Base-by-base conservation (phyloP, 2,329 filamentous ascomycete species). In the Zalaria obscura region DNA sequence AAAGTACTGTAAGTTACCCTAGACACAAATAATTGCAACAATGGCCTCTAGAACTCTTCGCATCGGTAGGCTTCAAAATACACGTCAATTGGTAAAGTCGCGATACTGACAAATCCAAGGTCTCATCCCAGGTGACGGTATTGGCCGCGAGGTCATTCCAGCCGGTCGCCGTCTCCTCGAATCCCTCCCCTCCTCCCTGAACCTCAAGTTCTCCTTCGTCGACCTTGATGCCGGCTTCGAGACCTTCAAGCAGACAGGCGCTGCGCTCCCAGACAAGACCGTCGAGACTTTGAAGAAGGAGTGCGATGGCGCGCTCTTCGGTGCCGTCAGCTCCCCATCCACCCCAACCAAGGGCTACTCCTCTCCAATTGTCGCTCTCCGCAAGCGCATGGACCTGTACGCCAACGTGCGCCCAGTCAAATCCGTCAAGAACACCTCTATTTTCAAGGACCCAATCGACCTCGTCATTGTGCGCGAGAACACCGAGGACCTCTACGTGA, bases 401-500 rank as follows among this genome's bases (percentile, higher is more conserved):
- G 91, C 91, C 68, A 98, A 98, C 61, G 88, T 98, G 39, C 83
- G 91, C 32, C 89, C 89, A 41, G 91, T 96, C 62, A 95, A 95
- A 71, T 83, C 82, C 36, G 76, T 85, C 48, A 46, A 47, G n/a
- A 57, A 69, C 47, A 81, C 76, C 29, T 73, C 76, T 41, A 61
- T 63, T 6, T 59, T 60, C 39, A 81, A 83, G 48, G 56, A 61
- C 47, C 57, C 58, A 2, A 87, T 95, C 57, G 91, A 98, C 67
- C 81, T 98, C 62, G 91, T 98, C 56, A 98, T 96, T 55, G 91
- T 96, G 42, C 84, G 91, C 50, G 91, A 98, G 67, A 98, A 98
- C 71, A 98, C 91, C 28, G 91, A 98, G 69, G 91, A 98, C 62
- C 75, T 98, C 34, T 94, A 94, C 65, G 89, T 98, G 54, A 96